Percentiles rank a stretch among this genome's conserved stretches.
These are phyloP conservation scores for Clarireedia homoeocarpa DNA, from an alignment of 2,329 filamentous ascomycete species.

Conservation along the genomic window DNA sequence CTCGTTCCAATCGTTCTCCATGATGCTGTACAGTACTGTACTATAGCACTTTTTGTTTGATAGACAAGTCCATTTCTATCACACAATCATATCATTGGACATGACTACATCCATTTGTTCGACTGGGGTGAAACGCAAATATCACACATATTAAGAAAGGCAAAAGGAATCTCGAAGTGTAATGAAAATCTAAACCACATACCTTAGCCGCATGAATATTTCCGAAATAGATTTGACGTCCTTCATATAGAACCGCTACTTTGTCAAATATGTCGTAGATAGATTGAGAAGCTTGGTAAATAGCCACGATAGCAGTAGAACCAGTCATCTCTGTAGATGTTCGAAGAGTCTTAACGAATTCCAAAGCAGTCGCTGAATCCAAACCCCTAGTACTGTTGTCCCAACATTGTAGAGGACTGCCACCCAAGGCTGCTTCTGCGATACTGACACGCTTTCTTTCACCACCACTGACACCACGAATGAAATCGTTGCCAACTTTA, in stretches of 20 bases:
- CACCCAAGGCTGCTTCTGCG: slow-evolving; percentile 59
- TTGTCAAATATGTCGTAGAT: slow-evolving; percentile 62
- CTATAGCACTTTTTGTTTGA: too few relatives aligned
- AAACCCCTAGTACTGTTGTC: slow-evolving; percentile 68
- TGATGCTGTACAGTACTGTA: too few relatives aligned
- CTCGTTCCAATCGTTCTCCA: too few relatives aligned
- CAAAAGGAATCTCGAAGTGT: too few relatives aligned
- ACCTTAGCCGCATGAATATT: slow-evolving; percentile 49
- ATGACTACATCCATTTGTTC: too few relatives aligned
- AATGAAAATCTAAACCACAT: not conserved
- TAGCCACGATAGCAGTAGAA: slow-evolving; percentile 56
- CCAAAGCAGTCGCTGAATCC: slow-evolving; percentile 64
- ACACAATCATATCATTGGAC: too few relatives aligned
- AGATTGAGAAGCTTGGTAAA: slow-evolving; percentile 64
- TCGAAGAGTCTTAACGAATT: slow-evolving; percentile 62
- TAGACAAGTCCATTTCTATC: too few relatives aligned
- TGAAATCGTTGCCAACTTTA: slow-evolving; percentile 66
- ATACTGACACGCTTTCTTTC: slow-evolving; percentile 77
- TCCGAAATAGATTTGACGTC: slow-evolving; percentile 67
- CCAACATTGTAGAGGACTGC: slow-evolving; percentile 64
- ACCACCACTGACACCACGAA: slow-evolving; percentile 64
- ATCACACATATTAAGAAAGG: too few relatives aligned
- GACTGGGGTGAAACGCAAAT: too few relatives aligned
- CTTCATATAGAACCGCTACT: slow-evolving; percentile 58
- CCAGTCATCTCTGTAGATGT: slow-evolving; percentile 56